phyloP scores from a whole-genome alignment of 2,329 filamentous ascomycete genomes.

The Gyromitra esculenta region DNA sequence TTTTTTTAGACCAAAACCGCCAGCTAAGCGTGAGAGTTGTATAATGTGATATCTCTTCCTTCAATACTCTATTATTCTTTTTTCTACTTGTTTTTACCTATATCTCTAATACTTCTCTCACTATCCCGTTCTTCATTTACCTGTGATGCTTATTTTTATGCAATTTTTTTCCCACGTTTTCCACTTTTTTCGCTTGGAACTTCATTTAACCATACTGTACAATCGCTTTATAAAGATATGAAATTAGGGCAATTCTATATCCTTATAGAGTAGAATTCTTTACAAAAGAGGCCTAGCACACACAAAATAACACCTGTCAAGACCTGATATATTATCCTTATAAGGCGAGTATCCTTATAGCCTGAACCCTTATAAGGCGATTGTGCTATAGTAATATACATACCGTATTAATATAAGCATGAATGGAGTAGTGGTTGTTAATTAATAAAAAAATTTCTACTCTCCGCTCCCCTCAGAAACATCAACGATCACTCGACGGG shows the following conservation, averaged over 20 bases:
- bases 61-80: neutral
- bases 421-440: neutral
- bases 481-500: neutral
- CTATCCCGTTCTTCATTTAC: neutral
- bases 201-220: neutral
- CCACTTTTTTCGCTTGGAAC: neutral
- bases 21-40: neutral
- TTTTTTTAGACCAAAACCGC: neutral
- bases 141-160: neutral
- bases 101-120: neutral
- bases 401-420: neutral
- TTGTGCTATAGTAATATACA: constrained; percentile 3
- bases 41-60: neutral
- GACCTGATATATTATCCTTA: too few species aligned
- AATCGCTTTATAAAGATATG: too few species aligned
- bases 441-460: neutral
- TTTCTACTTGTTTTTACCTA: neutral
- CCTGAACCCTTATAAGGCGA: too few species aligned
- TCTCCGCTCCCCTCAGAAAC: neutral
- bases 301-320: too few species aligned
- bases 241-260: too few species aligned
- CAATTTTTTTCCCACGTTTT: neutral
- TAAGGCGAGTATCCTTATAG: too few species aligned
- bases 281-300: too few species aligned
- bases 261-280: too few species aligned